These are phyloP conservation scores for Nemania sp. DNA, from an alignment of 2,329 filamentous ascomycete species.

Conservation along the genomic window DNA sequence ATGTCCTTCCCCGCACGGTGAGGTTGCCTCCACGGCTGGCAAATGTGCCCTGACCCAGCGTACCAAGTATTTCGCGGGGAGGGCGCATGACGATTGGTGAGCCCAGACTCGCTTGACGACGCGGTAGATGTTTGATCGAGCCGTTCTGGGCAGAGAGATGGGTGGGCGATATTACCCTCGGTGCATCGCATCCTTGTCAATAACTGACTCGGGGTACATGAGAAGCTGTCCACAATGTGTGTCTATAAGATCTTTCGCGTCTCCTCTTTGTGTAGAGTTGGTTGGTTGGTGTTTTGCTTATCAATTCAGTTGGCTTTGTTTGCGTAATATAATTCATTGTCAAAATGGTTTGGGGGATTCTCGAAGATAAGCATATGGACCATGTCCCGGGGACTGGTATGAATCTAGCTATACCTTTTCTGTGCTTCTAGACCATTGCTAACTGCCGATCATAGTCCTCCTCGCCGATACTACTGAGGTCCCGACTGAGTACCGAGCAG, in stretches of 20 bases:
- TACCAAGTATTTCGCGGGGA: slow-evolving; percentile 24
- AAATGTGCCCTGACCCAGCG: slow-evolving; percentile 25
- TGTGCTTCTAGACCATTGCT: slow-evolving; percentile 23
- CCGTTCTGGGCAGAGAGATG: neutral
- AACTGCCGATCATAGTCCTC: slow-evolving; percentile 52
- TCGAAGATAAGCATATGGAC: slow-evolving; percentile 59
- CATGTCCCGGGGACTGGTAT: slow-evolving; percentile 62
- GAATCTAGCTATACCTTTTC: neutral
- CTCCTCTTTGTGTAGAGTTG: slow-evolving; percentile 4
- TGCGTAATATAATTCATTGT: slow-evolving; percentile 6
- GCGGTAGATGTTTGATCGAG: slow-evolving; percentile 17
- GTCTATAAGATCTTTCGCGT: slow-evolving; percentile 18
- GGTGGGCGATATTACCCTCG: slow-evolving; percentile 5
- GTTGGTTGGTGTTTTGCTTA: neutral
- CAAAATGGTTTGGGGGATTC: slow-evolving; percentile 61
- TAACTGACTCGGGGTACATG: slow-evolving; percentile 17
- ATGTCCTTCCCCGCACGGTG: slow-evolving; percentile 34
- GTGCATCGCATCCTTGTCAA: slow-evolving; percentile 26
- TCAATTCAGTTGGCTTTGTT: neutral
- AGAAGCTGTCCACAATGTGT: neutral
- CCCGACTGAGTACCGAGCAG: slow-evolving; percentile 58
- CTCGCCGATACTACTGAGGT: slow-evolving; percentile 61
- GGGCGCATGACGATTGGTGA: slow-evolving; percentile 12
- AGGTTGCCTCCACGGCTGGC: slow-evolving; percentile 33
- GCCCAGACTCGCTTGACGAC: slow-evolving; percentile 9